These are phyloP conservation scores for Globisporangium uncinulatum DNA, from an alignment of 352 stramenopile species.

Conservation along the genomic window DNA sequence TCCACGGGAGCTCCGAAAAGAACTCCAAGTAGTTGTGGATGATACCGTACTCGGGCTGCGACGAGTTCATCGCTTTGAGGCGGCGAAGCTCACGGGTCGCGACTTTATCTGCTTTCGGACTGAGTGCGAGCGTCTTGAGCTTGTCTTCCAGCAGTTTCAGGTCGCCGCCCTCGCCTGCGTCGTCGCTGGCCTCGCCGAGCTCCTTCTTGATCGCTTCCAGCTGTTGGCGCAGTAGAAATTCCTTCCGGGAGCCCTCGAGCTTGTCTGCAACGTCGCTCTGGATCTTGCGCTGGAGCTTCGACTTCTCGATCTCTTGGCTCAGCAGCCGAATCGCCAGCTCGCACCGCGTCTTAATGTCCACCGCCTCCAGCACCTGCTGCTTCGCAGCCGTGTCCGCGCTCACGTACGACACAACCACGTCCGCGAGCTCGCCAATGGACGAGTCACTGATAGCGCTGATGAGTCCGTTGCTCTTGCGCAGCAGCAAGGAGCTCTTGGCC, in stretches of 20 bases:
- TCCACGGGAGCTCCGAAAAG: conserved; percentile 72
- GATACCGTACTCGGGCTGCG: conserved; percentile 72
- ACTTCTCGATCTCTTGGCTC: conserved; percentile 55
- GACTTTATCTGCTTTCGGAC: conserved; percentile 52
- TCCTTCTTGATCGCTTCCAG: conserved; percentile 99
- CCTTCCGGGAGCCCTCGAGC: conserved; percentile 55
- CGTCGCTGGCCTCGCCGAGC: conserved; percentile 73
- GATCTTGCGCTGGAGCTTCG: conserved; percentile 60
- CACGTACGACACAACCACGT: conserved; percentile 68
- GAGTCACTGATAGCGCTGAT: conserved; percentile 61
- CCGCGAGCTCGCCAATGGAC: conserved; percentile 53
- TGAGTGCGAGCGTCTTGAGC: conserved; percentile 40
- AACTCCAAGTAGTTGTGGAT: conserved; percentile 83
- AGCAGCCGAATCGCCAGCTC: conserved; percentile 44
- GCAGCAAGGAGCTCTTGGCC: conserved; percentile 47
- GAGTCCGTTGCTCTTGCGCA: conserved; percentile 49
- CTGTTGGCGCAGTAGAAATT: conserved; percentile 98
- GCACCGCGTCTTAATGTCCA: conserved; percentile 36
- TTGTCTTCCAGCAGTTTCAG: conserved; percentile 58
- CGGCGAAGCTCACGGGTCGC: conserved; percentile 53
- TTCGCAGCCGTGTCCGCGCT: conserved; percentile 49
- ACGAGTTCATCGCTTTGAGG: conserved; percentile 72
- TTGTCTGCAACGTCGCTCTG: conserved; percentile 68
- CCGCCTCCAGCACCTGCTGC: conserved; percentile 49
- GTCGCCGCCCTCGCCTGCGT: conserved; percentile 33